Base-by-base conservation (phyloP, 805 yeast genomes). In the Grigorovia humatica region DNA sequence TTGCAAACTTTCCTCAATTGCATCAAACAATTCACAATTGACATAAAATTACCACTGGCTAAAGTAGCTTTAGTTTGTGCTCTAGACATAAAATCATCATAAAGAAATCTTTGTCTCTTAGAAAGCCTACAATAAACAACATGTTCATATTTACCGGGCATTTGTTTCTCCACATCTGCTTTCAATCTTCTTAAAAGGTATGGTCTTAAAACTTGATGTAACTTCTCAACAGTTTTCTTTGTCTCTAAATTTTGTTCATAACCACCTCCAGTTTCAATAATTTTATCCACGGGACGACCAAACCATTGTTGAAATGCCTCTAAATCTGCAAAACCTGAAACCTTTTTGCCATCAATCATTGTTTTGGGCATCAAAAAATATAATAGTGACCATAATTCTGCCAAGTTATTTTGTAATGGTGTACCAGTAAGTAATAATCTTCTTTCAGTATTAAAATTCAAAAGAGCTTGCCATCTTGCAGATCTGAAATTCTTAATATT, bases 221-320 rank as follows among this genome's bases (percentile, higher is more conserved):
- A 74, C 62, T 95, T 85, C 12, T 86, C 74, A 32, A 93, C 96
- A 0, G 97, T 90, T 55, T 81, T 80, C 54, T 79, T 79, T 0
- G 98, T 88, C 61, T 93, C 98, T 18, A 72, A 76, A 61, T 83
- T 87, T 59, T 83, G 78, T 57, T 80, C 86, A n/a, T 70, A 73
- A 17, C 60, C 59, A 13, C 69, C 72, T 11, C 68, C 65, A 11
- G 74, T 71, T 66, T 93, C 97, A 50, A 93, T 82, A 54, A 93
- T 81, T 58, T 81, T 85, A 65, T 93, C 98, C 4, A 93, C 97
- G 0, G 99, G 99, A 54, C 83, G 80, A n/a, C 97, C 96, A 68
- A 93, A 93, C 99, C 99, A 93, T 57, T 87, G 95, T 62, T 93
- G 99, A 67, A 93, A 93, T 62, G 93, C 96, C 57, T 88, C 93